Evolutionary conservation across 306 rosid genomes (phyloP).

Genomic region (Malus domestica): DNA sequence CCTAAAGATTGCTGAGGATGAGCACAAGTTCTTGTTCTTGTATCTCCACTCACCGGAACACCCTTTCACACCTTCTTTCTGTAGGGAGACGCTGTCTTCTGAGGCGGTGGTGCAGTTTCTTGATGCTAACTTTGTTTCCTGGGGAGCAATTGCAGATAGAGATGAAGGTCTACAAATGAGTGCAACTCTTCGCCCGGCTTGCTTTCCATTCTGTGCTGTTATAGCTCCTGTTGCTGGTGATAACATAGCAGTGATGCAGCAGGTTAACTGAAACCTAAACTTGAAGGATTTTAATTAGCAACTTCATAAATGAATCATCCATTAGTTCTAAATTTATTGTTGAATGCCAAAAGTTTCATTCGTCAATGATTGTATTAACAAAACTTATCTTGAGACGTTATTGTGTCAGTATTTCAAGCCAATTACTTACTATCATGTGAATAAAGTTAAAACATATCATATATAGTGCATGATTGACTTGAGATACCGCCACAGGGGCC

Average conservation of each 20-base stretch:
- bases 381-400: neutral
- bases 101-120: constrained; percentile 62
- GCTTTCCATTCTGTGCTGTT: constrained; percentile 63
- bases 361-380: neutral
- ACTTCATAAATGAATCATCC: neutral
- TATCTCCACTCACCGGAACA: constrained; percentile 71
- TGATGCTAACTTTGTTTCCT: constrained; percentile 67
- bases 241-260: constrained; percentile 50
- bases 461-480: neutral
- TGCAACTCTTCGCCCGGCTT: constrained; percentile 39
- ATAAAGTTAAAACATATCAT: neutral
- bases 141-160: constrained; percentile 57
- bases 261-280: constrained; percentile 38
- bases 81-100: constrained; percentile 55
- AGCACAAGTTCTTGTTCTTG: constrained; percentile 64
- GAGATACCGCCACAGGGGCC: neutral
- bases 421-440: neutral
- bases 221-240: constrained; percentile 45
- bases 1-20: constrained; percentile 53
- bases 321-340: neutral
- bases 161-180: constrained; percentile 66
- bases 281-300: neutral
- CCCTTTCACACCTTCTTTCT: constrained; percentile 53
- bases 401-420: neutral
- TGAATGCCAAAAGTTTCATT: neutral